Percentiles rank a stretch among this genome's conserved stretches.
These are phyloP conservation scores for Astraeus odoratus DNA, from an alignment of 768 basidiomycete genomes.

Conservation along the genomic window DNA sequence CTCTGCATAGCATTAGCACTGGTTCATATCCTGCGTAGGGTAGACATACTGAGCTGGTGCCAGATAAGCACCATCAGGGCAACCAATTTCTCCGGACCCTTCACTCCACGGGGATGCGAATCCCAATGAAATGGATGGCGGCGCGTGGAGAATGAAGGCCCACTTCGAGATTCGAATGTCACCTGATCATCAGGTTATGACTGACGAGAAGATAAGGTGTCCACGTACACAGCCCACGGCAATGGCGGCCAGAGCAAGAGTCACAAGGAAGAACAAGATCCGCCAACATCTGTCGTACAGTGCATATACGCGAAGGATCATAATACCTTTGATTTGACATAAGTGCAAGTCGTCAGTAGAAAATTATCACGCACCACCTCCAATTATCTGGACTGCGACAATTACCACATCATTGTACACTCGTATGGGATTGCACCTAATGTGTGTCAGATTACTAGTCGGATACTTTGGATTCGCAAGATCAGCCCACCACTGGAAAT, in stretches of 20 bases:
- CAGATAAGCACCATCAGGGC: neutral
- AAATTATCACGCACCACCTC: neutral
- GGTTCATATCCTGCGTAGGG: no score
- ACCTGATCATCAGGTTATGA: neutral
- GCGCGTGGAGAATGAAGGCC: neutral
- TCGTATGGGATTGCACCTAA: neutral
- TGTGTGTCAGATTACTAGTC: neutral
- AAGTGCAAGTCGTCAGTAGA: neutral
- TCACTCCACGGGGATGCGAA: neutral
- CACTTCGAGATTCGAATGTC: no score
- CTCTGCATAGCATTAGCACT: neutral
- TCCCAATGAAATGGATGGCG: neutral
- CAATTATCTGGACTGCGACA: neutral
- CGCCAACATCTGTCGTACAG: neutral
- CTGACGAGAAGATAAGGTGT: neutral
- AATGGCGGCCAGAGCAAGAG: neutral
- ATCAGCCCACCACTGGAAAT: neutral
- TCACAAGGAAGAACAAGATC: neutral
- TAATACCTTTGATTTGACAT: neutral
- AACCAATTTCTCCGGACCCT: neutral
- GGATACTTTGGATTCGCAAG: neutral
- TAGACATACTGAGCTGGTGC: neutral
- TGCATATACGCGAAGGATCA: conserved; percentile 2
- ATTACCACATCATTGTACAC: neutral
- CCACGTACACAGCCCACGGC: neutral